Percentiles rank a stretch among this genome's conserved stretches.
These are phyloP conservation scores for Cryoendolithus antarcticus DNA, from an alignment of 2,329 filamentous ascomycete genomes.

Conservation along the genomic window DNA sequence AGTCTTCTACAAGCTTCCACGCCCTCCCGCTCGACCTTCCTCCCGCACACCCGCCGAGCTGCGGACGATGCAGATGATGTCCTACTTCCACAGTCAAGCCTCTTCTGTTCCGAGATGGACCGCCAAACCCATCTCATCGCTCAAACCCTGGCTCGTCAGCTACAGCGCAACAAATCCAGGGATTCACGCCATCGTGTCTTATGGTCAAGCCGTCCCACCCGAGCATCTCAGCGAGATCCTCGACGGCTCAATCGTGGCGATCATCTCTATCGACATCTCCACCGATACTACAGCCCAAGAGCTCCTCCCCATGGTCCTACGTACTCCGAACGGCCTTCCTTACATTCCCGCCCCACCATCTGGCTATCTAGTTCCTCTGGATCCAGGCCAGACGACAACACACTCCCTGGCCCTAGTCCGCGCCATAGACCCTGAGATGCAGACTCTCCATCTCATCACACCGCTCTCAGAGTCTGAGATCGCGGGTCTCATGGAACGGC, in stretches of 20 bases:
- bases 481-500: slow-evolving; percentile 10
- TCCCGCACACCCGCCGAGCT: slow-evolving; percentile 53
- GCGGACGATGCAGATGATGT: slow-evolving; percentile 64
- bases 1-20: slow-evolving; percentile 39
- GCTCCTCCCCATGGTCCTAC: slow-evolving; percentile 18
- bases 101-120: slow-evolving; percentile 31
- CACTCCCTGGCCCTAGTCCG: slow-evolving; percentile 58
- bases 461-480: slow-evolving; percentile 35
- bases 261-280: slow-evolving; percentile 46
- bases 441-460: slow-evolving; percentile 52
- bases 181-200: slow-evolving; percentile 54
- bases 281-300: not conserved
- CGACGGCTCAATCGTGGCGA: slow-evolving; percentile 57
- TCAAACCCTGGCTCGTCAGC: slow-evolving; percentile 49
- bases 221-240: slow-evolving; percentile 52
- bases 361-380: slow-evolving; percentile 38
- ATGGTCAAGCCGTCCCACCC: slow-evolving; percentile 50
- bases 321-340: slow-evolving; percentile 45
- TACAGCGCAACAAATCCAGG: slow-evolving; percentile 42
- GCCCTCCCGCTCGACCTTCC: slow-evolving; percentile 44
- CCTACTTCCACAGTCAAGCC: slow-evolving; percentile 52
- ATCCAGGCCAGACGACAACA: slow-evolving; percentile 43
- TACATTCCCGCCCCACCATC: slow-evolving; percentile 35
- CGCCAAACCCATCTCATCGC: slow-evolving; percentile 41
- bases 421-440: slow-evolving; percentile 47